Percentiles rank a stretch among this genome's conserved stretches.
Evolutionary conservation across 1,284 basidiomycete species (phyloP).

Genomic region (Rhodofomes roseus): DNA sequence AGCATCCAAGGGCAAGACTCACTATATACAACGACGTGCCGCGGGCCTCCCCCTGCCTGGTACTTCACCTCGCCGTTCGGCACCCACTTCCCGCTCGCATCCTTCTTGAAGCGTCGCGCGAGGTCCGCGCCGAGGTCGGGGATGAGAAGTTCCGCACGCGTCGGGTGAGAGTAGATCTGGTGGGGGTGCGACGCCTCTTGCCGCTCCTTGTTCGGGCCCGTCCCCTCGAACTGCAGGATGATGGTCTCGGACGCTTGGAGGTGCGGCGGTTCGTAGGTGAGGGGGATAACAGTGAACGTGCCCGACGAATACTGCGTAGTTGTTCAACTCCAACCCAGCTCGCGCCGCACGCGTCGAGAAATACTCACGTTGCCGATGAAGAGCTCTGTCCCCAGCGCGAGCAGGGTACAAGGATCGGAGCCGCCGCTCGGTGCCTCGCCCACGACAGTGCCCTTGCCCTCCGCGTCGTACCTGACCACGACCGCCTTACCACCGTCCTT

Average conservation of each 20-base stretch:
- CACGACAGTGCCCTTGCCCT: conserved; percentile 43
- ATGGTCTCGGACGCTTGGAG: conserved; percentile 23
- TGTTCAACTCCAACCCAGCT: not conserved
- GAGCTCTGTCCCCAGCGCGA: conserved; percentile 47
- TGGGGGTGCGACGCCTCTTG: conserved; percentile 69
- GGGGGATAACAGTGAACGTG: conserved; percentile 46
- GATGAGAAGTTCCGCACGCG: conserved; percentile 55
- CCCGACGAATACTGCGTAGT: conserved; percentile 56
- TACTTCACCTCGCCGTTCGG: conserved; percentile 40
- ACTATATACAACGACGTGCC: conserved; percentile 65
- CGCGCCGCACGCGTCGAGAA: not conserved
- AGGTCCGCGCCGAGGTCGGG: conserved; percentile 70
- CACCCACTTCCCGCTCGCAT: conserved; percentile 41
- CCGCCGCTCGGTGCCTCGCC: conserved; percentile 51
- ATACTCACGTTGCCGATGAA: conserved; percentile 65
- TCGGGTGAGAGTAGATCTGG: conserved; percentile 46
- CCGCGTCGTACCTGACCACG: conserved; percentile 43
- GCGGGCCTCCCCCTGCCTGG: conserved; percentile 58
- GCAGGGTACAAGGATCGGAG: conserved; percentile 54
- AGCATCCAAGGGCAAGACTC: conserved; percentile 25
- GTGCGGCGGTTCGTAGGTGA: conserved; percentile 44
- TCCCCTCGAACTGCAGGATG: conserved; percentile 32
- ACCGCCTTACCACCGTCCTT: conserved; percentile 56
- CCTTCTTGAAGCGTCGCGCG: conserved; percentile 50
- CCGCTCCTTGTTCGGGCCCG: conserved; percentile 56